phyloP scores from a whole-genome alignment of 306 rosid species.

The Crotalaria pallida region DNA sequence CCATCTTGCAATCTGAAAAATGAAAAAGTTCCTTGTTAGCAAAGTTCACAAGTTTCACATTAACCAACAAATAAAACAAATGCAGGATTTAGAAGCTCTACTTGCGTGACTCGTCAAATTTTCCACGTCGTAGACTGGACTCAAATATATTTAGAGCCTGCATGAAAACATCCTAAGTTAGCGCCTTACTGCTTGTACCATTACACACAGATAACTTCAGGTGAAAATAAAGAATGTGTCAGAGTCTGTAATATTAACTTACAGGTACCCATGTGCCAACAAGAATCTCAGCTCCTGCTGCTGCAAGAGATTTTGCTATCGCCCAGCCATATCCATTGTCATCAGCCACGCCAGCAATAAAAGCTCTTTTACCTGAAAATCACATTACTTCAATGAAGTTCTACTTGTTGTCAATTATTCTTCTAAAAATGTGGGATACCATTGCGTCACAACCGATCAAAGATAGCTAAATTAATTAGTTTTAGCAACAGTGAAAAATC shows the following conservation, averaged over 20 bases:
- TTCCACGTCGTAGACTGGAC: constrained; percentile 90
- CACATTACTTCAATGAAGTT: neutral
- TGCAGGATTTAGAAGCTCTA: constrained; percentile 26
- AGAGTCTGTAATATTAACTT: constrained; percentile 33
- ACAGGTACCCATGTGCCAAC: constrained; percentile 99
- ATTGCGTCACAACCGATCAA: neutral
- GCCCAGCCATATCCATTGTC: constrained; percentile 99
- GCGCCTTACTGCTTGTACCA: constrained; percentile 12
- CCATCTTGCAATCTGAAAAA: constrained; percentile 80
- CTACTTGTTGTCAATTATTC: neutral
- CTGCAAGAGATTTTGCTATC: constrained; percentile 97
- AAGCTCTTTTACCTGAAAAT: constrained; percentile 82
- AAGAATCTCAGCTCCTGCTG: constrained; percentile 95
- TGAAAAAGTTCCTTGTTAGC: constrained; percentile 17
- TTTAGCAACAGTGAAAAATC: neutral
- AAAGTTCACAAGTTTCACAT: neutral
- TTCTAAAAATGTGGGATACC: neutral
- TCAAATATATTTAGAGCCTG: constrained; percentile 95
- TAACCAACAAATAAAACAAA: neutral
- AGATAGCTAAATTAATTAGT: neutral
- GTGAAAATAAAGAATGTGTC: neutral
- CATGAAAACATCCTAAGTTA: constrained; percentile 19
- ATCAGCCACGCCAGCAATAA: constrained; percentile 95
- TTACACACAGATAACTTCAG: constrained; percentile 11
- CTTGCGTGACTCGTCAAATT: constrained; percentile 86